A percentile compares a stretch with the other conserved stretches of the same genome.
Conservation (phyloP, 1,284 basidiomycete species). For the Cutaneotrichosporon sp. region DNA sequence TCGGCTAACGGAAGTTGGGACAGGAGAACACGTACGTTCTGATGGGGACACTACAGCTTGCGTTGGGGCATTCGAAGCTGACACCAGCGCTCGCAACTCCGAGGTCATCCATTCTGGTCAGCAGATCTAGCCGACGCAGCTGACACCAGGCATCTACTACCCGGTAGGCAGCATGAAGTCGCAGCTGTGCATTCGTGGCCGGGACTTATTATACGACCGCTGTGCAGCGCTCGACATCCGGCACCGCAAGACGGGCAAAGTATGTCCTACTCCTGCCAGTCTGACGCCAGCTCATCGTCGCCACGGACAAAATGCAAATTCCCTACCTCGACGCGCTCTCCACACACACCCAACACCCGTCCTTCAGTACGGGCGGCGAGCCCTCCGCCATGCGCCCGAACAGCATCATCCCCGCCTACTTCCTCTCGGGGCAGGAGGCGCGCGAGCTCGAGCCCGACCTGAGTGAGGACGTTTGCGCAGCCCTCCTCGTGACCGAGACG, state of each 20-base stretch:
- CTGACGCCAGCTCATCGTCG: constrained; percentile 66
- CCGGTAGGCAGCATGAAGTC: constrained; percentile 84
- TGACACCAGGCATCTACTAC: constrained; percentile 57
- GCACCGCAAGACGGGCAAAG: constrained; percentile 74
- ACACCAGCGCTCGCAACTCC: constrained; percentile 79
- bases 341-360: constrained; percentile 59
- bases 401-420: constrained; percentile 62
- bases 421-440: constrained; percentile 72
- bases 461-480: constrained; percentile 66
- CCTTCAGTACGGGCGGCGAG: constrained; percentile 25
- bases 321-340: constrained; percentile 70
- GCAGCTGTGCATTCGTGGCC: constrained; percentile 78
- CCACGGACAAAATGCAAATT: constrained; percentile 61
- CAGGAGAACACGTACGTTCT: constrained; percentile 73
- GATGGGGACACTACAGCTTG: neutral
- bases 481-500: constrained; percentile 79
- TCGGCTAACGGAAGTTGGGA: constrained; percentile 54
- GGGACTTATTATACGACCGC: constrained; percentile 77
- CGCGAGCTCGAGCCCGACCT: constrained; percentile 78
- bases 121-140: constrained; percentile 6
- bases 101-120: constrained; percentile 93
- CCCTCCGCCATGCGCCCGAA: constrained; percentile 15
- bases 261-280: constrained; percentile 17
- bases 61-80: neutral
- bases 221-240: constrained; percentile 69